phyloP scores from a whole-genome alignment of 495 filamentous ascomycete genomes.

The Neurospora intermedia region DNA sequence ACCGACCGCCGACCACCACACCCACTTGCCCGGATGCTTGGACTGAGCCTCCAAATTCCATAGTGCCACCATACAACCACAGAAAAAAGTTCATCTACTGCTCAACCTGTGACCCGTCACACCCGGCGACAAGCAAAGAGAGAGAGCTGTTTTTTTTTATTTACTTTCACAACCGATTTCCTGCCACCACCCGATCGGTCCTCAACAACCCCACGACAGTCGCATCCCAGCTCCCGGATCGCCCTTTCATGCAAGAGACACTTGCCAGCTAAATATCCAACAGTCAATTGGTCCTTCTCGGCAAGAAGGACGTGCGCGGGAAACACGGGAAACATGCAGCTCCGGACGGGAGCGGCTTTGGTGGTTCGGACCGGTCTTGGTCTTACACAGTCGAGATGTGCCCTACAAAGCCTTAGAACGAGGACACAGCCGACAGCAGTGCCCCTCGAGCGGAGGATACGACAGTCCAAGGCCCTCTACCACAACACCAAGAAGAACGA shows the following conservation, averaged over 20 bases:
- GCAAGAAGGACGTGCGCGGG: slow-evolving; percentile 9
- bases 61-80: neutral
- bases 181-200: neutral
- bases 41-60: neutral
- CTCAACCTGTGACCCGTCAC: neutral
- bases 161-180: neutral
- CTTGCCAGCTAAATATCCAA: neutral
- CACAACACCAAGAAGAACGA: slow-evolving; percentile 27
- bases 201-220: neutral
- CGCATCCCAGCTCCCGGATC: neutral
- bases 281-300: slow-evolving; percentile 17
- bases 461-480: slow-evolving; percentile 23
- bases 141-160: neutral
- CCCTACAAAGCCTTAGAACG: neutral
- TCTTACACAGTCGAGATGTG: slow-evolving; percentile 17
- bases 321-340: slow-evolving; percentile 26
- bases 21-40: neutral
- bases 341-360: slow-evolving; percentile 26
- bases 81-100: neutral
- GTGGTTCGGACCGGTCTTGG: slow-evolving; percentile 15
- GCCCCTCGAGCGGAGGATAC: slow-evolving; percentile 23
- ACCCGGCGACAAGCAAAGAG: neutral
- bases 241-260: neutral
- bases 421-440: neutral
- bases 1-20: neutral